Evolutionary conservation across 1,284 basidiomycete genomes (phyloP).

Genomic region (Trametes hirsuta): DNA sequence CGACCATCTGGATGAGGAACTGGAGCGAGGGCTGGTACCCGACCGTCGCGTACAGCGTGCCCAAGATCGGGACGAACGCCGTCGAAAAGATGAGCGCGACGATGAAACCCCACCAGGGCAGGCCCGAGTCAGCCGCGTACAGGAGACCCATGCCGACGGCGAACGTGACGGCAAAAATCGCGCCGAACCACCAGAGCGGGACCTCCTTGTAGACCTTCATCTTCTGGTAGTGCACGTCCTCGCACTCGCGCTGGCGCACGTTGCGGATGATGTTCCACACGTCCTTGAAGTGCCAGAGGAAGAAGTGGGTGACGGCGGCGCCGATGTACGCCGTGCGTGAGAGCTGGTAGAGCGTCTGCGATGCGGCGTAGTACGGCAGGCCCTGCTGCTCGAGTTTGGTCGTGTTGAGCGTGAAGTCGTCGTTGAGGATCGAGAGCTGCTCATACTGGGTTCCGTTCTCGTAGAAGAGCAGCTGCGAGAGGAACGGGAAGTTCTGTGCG

Average conservation of each 20-base stretch:
- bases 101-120: conserved; percentile 53
- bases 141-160: conserved; percentile 38
- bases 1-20: conserved; percentile 35
- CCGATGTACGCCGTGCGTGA: conserved; percentile 21
- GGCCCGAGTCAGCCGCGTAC: conserved; percentile 53
- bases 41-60: conserved; percentile 49
- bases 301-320: conserved; percentile 33
- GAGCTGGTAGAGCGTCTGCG: conserved; percentile 18
- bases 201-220: conserved; percentile 64
- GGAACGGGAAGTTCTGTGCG: conserved; percentile 45
- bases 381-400: conserved; percentile 30
- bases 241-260: conserved; percentile 15
- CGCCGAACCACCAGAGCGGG: conserved; percentile 62
- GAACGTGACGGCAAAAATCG: conserved; percentile 46
- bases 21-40: conserved; percentile 73
- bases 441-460: conserved; percentile 43
- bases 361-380: conserved; percentile 20
- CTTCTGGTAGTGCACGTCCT: conserved; percentile 46
- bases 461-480: conserved; percentile 46
- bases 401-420: conserved; percentile 33
- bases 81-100: conserved; percentile 44
- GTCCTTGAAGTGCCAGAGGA: conserved; percentile 42
- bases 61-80: conserved; percentile 53
- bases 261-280: conserved; percentile 32
- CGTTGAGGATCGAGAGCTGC: conserved; percentile 43